These are phyloP conservation scores for Phyllosticta citrichinensis DNA, from an alignment of 2,329 filamentous ascomycete species.

Conservation along the genomic window DNA sequence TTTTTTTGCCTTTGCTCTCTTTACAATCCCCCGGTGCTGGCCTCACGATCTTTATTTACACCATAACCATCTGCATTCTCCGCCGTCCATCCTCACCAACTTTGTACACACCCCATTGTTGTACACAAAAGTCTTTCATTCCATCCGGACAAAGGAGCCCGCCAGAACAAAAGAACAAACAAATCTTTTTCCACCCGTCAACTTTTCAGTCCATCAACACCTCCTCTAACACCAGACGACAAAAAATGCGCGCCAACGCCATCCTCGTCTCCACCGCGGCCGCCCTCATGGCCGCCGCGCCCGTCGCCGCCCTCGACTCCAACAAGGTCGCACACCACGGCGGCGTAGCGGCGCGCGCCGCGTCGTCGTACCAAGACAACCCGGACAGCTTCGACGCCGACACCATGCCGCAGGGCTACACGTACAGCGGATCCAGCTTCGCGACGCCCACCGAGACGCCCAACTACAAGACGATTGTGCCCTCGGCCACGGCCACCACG, in stretches of 20 bases:
- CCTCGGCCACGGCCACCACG: not conserved
- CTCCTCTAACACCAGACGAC: not conserved
- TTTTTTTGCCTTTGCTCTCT: not conserved
- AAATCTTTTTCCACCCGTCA: not conserved
- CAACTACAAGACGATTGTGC: not conserved
- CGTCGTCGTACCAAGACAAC: constrained; percentile 8
- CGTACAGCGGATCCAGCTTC: not conserved
- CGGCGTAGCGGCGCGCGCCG: constrained; percentile 4
- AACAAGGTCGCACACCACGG: constrained; percentile 1
- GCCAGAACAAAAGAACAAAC: not conserved
- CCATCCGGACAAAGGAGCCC: not conserved
- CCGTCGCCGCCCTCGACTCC: constrained; percentile 5
- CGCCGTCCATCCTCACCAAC: not conserved
- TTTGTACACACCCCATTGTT: not conserved
- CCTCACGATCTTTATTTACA: not conserved
- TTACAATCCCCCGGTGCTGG: not conserved
- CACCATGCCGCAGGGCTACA: constrained; percentile 9
- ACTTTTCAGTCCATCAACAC: not conserved
- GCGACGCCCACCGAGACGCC: not conserved
- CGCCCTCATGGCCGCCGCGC: constrained; percentile 11
- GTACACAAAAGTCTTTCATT: not conserved
- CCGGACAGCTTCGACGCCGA: constrained; percentile 9
- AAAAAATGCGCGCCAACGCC: constrained; percentile 11
- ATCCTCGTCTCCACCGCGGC: constrained; percentile 9
- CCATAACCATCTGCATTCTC: not conserved